Conservation (phyloP, 2,329 filamentous ascomycete species). For the Nemania sp. region DNA sequence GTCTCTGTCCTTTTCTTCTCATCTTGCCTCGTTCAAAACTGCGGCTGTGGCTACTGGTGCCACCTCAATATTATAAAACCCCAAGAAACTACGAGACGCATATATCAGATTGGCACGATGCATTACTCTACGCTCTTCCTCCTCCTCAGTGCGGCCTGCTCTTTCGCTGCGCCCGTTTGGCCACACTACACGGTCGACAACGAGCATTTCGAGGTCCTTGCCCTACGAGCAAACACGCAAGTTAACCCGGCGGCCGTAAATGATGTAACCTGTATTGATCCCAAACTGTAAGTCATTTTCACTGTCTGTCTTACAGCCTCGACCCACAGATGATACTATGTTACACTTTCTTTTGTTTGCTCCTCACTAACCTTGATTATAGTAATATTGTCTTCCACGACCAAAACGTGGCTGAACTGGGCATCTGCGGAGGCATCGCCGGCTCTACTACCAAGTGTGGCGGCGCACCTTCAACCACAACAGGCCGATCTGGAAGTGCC, state of each 20-base stretch:
- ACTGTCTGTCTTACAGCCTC: too few species aligned
- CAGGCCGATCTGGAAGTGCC: conserved; percentile 51
- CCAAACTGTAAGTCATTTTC: conserved; percentile 43
- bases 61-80: too few species aligned
- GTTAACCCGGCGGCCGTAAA: conserved; percentile 48
- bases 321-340: too few species aligned
- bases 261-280: conserved; percentile 47
- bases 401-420: conserved; percentile 51
- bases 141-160: conserved; percentile 37
- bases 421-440: conserved; percentile 56
- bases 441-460: conserved; percentile 50
- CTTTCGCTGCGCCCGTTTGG: conserved; percentile 41
- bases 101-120: conserved; percentile 18
- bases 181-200: conserved; percentile 45
- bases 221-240: conserved; percentile 43
- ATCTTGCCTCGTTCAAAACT: neutral
- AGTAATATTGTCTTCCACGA: conserved; percentile 54
- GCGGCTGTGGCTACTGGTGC: neutral
- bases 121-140: conserved; percentile 34
- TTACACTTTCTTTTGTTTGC: conserved; percentile 6
- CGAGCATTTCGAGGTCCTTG: conserved; percentile 50
- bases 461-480: conserved; percentile 48
- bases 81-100: neutral
- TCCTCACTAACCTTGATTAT: conserved; percentile 19
- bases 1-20: conserved; percentile 6